Evolutionary conservation across 139 green algal species (phyloP).

Genomic region (Picochlorum sp.): DNA sequence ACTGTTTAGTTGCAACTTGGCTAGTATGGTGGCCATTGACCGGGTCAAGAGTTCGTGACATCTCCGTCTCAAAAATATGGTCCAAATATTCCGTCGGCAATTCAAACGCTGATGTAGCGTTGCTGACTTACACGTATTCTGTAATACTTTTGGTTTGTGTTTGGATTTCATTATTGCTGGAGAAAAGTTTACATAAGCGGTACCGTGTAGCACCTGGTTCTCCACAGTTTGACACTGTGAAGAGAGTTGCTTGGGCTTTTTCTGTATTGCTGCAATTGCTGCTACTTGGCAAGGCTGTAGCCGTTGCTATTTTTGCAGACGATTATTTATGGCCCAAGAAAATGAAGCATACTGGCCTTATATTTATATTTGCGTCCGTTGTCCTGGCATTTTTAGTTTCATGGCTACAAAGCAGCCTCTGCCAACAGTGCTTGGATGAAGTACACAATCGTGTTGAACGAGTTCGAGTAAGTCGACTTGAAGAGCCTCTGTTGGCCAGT

Average conservation of each 20-base stretch:
- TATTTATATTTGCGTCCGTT: constrained; percentile 23
- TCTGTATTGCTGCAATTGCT: constrained; percentile 25
- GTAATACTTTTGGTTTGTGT: not conserved
- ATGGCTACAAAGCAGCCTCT: not conserved
- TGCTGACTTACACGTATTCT: constrained; percentile 3
- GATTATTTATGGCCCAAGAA: constrained; percentile 18
- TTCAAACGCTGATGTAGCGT: constrained; percentile 46
- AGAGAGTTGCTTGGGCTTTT: too few relatives aligned
- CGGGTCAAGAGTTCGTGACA: too few relatives aligned
- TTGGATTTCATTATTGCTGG: too few relatives aligned
- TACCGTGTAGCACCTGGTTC: too few relatives aligned
- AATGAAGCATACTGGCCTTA: constrained; percentile 14
- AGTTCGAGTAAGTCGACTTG: not conserved
- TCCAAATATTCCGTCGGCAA: constrained; percentile 12
- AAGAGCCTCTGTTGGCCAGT: constrained; percentile 18
- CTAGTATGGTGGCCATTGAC: too few relatives aligned
- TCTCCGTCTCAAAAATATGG: too few relatives aligned
- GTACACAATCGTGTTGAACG: too few relatives aligned
- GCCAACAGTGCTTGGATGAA: not conserved
- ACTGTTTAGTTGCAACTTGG: too few relatives aligned
- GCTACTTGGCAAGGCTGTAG: constrained; percentile 44
- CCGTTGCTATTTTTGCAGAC: constrained; percentile 33
- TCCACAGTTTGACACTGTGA: too few relatives aligned
- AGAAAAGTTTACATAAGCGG: too few relatives aligned
- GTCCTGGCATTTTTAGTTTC: not conserved